Base-by-base conservation (phyloP, 331 rosid species). In the Telfairia occidentalis region DNA sequence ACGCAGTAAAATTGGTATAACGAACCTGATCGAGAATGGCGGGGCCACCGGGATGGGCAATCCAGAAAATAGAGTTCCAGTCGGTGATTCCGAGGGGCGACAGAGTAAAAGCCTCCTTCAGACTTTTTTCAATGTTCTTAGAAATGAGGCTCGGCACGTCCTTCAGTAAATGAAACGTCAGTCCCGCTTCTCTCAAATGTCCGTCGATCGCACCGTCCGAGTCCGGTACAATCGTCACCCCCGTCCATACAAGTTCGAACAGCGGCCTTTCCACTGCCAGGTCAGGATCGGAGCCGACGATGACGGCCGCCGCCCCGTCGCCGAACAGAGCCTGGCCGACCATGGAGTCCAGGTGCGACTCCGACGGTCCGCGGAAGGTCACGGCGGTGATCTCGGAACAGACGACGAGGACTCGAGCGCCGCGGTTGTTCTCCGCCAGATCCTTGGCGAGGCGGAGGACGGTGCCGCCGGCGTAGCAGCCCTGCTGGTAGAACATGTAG, bases 391-490 rank as follows among this genome's bases (percentile, higher is more conserved):
- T 80, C 82, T 88, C 85, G 0, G 83, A 23, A 45, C 90, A 84
- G 5, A 88, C 90, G 0, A 84, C 81, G 0, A 87, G 87, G 1
- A 85, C 84, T 1, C 87, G 76, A 0, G 94, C 87, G 0, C 84
- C 85, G 2, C 4, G 15, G 19, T 87, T 87, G 28, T 87, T 87
- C 77, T 86, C 87, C 0, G 85, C 89, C 0, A 88, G 48, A 18
- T 87, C 86, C 66, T 89, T 86, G 0, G 89, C 89, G 0, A 89
- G 80, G 11, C 87, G 86, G 34, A 84, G 89, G 2, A 72, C 87
- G 0, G 87, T 81, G 21, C 83, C 87, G 2, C 92, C 86, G 1
- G 86, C 89, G 7, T 13, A 82, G 70, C 84, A 89, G 24, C 88
- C 91, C 11, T 81, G 85, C 7, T 69, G 81, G 38, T 87, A 86